Conservation (phyloP, 805 yeast genomes). For the Kluyveromyces aestuarii region DNA sequence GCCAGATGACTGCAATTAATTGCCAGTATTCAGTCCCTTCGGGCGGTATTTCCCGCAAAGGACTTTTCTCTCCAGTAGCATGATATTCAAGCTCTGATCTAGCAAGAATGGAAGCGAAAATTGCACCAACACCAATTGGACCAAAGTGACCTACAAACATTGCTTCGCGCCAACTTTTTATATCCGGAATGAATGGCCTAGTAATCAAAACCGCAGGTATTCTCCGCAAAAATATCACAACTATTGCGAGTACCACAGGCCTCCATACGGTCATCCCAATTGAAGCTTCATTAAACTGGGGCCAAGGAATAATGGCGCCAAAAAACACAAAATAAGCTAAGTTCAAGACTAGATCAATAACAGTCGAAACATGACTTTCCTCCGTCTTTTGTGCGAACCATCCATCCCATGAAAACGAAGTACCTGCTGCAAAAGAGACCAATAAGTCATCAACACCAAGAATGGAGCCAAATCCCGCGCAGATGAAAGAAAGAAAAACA, state of each 20-base stretch:
- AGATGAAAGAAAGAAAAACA: constrained; percentile 68
- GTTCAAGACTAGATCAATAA: constrained; percentile 76
- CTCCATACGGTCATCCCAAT: constrained; percentile 75
- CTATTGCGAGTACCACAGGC: constrained; percentile 62
- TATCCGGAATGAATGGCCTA: constrained; percentile 77
- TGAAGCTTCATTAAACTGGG: constrained; percentile 49
- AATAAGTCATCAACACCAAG: constrained; percentile 83
- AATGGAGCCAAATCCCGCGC: constrained; percentile 85
- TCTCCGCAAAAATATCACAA: constrained; percentile 66
- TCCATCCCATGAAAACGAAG: constrained; percentile 92
- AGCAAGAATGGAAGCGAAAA: constrained; percentile 75
- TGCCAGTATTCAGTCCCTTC: constrained; percentile 44
- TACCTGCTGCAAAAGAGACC: constrained; percentile 87
- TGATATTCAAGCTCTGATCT: constrained; percentile 57
- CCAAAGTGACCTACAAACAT: constrained; percentile 93
- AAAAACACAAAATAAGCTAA: constrained; percentile 82
- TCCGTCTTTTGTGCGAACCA: constrained; percentile 77
- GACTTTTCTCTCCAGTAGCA: constrained; percentile 45
- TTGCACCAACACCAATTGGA: constrained; percentile 92
- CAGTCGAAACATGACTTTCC: constrained; percentile 80
- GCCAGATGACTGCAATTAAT: constrained; percentile 66
- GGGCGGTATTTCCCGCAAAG: constrained; percentile 41
- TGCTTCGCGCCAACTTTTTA: constrained; percentile 89
- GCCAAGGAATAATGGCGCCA: constrained; percentile 90
- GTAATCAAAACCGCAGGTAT: constrained; percentile 71